A percentile compares a stretch with the other conserved stretches of the same genome.
Evolutionary conservation across 2,329 filamentous ascomycete genomes (phyloP).

Genomic region (Rutstroemia sp.): DNA sequence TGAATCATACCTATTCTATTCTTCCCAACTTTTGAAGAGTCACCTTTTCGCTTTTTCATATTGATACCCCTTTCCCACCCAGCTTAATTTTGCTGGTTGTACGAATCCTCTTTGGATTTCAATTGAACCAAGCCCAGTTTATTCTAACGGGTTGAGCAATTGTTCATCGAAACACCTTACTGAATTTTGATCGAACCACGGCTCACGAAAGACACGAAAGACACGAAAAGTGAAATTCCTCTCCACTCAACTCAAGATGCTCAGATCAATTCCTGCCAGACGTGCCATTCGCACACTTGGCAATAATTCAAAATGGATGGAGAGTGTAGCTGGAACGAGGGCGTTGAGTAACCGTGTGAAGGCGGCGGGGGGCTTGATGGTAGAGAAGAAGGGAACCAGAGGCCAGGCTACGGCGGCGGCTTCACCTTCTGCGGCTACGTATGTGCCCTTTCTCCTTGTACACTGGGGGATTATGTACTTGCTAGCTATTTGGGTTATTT

Average conservation of each 20-base stretch:
- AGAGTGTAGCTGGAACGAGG: neutral
- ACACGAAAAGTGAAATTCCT: no score
- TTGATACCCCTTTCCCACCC: no score
- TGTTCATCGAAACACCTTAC: neutral
- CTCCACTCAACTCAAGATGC: constrained; percentile 30
- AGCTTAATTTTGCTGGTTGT: no score
- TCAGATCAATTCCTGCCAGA: constrained; percentile 42
- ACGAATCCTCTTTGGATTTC: no score
- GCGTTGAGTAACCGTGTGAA: constrained; percentile 29
- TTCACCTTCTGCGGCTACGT: constrained; percentile 31
- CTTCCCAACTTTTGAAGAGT: neutral
- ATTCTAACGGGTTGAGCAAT: no score
- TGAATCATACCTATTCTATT: neutral
- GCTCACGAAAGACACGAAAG: neutral
- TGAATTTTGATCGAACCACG: neutral
- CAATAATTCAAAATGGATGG: constrained; percentile 19
- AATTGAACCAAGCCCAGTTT: no score
- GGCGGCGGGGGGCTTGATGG: constrained; percentile 30
- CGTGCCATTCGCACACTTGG: constrained; percentile 39
- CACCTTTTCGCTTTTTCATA: neutral
- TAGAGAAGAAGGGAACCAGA: constrained; percentile 26
- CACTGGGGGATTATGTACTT: neutral
- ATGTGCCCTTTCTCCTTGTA: constrained; percentile 1
- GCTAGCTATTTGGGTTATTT: constrained; percentile 12
- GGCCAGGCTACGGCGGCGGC: constrained; percentile 39